phyloP scores from a whole-genome alignment of 1,284 basidiomycete species.

The Marasmius tenuissimus region DNA sequence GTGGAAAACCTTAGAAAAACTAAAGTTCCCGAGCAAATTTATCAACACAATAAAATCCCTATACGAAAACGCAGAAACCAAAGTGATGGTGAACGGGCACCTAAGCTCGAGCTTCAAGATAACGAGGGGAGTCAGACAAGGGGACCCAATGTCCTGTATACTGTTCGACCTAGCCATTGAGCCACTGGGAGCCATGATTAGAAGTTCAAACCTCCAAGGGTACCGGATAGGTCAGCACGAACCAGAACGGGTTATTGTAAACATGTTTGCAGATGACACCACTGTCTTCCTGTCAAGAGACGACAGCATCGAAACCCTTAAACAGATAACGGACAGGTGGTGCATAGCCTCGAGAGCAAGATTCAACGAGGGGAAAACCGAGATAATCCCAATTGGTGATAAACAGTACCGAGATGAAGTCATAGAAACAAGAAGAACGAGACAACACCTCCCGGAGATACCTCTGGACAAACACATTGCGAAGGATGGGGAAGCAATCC shows the following conservation, averaged over 20 bases:
- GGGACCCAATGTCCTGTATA: conserved; percentile 25
- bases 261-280: conserved; percentile 31
- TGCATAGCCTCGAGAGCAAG: conserved; percentile 29
- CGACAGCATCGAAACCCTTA: conserved; percentile 18
- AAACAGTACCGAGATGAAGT: conserved; percentile 9
- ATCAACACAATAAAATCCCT: conserved; percentile 15
- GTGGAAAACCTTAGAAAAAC: conserved; percentile 10
- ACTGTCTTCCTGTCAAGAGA: conserved; percentile 19
- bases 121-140: conserved; percentile 22
- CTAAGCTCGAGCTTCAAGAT: conserved; percentile 11
- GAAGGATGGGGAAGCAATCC: not conserved
- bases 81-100: conserved; percentile 19
- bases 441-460: conserved; percentile 19
- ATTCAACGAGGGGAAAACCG: conserved; percentile 34
- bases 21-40: conserved; percentile 10
- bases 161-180: conserved; percentile 28
- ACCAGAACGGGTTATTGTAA: conserved; percentile 17
- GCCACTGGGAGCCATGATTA: conserved; percentile 16
- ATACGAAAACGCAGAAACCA: conserved; percentile 16
- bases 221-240: conserved; percentile 7
- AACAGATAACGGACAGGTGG: conserved; percentile 22
- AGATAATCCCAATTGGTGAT: conserved; percentile 30
- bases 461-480: conserved; percentile 15
- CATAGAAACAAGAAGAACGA: not conserved
- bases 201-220: conserved; percentile 16